phyloP scores from a whole-genome alignment of 2,329 filamentous ascomycete species.

The Pseudogymnoascus sp. region DNA sequence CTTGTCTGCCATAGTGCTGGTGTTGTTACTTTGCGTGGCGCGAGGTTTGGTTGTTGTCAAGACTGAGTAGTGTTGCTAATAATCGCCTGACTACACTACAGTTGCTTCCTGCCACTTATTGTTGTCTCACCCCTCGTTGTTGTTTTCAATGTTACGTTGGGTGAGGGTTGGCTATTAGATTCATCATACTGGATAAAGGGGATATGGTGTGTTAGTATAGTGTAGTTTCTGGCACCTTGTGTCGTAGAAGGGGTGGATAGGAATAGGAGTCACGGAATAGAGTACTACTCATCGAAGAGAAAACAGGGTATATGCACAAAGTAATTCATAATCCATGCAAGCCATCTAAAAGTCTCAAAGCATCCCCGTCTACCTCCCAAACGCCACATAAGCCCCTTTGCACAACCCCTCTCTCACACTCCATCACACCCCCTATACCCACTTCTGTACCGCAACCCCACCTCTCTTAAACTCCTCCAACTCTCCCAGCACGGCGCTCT shows the following conservation, averaged over 20 bases:
- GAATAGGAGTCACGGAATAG: background rate
- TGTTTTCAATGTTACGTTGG: too few relatives aligned
- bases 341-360: background rate
- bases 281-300: background rate
- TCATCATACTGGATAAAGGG: background rate
- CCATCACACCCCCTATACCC: conserved; percentile 17
- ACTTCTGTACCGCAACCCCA: conserved; percentile 56
- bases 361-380: conserved; percentile 2
- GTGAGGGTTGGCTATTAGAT: background rate
- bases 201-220: background rate
- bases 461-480: conserved; percentile 58
- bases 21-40: background rate
- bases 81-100: background rate
- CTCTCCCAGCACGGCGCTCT: conserved; percentile 47
- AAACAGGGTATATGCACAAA: background rate
- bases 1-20: background rate
- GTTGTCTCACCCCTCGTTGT: too few relatives aligned
- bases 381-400: background rate
- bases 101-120: too few relatives aligned
- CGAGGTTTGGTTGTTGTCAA: background rate
- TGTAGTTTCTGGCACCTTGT: background rate
- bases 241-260: background rate
- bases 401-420: background rate
- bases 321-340: conserved; percentile 1
- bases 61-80: background rate